Conservation (phyloP, 1,139 yeast species). For the Pichia sp. region DNA sequence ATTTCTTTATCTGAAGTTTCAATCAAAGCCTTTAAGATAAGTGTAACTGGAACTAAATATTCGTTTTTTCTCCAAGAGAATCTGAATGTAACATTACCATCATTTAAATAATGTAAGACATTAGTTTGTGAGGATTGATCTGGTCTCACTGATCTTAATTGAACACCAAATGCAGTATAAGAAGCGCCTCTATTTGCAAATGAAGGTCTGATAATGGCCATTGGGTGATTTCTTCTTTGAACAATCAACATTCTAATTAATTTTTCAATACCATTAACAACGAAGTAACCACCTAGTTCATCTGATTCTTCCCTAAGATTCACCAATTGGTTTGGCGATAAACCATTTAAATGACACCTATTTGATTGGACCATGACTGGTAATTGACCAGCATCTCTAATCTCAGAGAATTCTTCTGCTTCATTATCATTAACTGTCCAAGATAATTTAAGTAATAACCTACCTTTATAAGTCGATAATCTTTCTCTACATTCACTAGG, state of each 20-base stretch:
- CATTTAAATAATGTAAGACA: slow-evolving; percentile 88
- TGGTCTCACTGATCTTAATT: slow-evolving; percentile 88
- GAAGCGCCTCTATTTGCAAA: slow-evolving; percentile 91
- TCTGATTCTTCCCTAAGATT: slow-evolving; percentile 82
- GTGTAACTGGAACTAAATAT: slow-evolving; percentile 84
- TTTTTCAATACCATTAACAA: slow-evolving; percentile 95
- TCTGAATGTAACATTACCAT: slow-evolving; percentile 93
- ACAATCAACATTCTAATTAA: slow-evolving; percentile 95
- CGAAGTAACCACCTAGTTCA: slow-evolving; percentile 93
- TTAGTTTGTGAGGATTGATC: slow-evolving; percentile 98
- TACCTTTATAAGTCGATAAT: slow-evolving; percentile 66
- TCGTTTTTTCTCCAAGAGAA: slow-evolving; percentile 97
- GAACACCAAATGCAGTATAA: slow-evolving; percentile 86
- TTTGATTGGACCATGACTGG: slow-evolving; percentile 89
- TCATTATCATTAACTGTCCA: slow-evolving; percentile 71
- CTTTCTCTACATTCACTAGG: slow-evolving; percentile 93
- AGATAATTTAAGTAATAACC: slow-evolving; percentile 66
- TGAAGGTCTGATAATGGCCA: slow-evolving; percentile 95
- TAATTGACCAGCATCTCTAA: slow-evolving; percentile 85
- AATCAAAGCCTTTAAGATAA: slow-evolving; percentile 83
- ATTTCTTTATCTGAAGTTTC: slow-evolving; percentile 93
- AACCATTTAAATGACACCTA: slow-evolving; percentile 80
- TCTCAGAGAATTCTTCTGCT: slow-evolving; percentile 63
- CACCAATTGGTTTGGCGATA: slow-evolving; percentile 79
- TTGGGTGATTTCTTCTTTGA: slow-evolving; percentile 94